A percentile compares a stretch with the other conserved stretches of the same genome.
These are phyloP conservation scores for Fusarium phyllophilum DNA, from an alignment of 2,329 filamentous ascomycete species.

Conservation along the genomic window DNA sequence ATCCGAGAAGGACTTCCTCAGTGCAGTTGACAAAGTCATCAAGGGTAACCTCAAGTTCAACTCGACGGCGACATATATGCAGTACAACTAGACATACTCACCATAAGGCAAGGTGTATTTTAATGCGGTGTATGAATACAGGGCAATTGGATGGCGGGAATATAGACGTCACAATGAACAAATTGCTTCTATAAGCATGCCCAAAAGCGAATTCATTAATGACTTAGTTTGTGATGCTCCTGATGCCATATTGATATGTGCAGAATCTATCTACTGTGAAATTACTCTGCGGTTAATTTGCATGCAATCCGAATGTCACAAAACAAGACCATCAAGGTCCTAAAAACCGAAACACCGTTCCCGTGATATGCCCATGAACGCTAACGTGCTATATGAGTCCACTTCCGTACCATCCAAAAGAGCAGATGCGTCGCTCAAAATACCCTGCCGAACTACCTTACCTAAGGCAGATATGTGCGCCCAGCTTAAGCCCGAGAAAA, in stretches of 20 bases:
- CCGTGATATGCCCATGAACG: constrained; percentile 24
- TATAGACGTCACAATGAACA: constrained; percentile 41
- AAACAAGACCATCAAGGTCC: constrained; percentile 7
- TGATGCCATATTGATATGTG: constrained; percentile 24
- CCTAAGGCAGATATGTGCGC: neutral
- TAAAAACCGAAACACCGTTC: constrained; percentile 35
- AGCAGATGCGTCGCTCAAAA: neutral
- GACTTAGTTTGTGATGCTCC: neutral
- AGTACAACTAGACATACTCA: constrained; percentile 83
- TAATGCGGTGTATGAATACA: constrained; percentile 51
- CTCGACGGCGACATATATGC: constrained; percentile 96
- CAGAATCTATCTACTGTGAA: constrained; percentile 28
- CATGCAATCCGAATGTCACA: constrained; percentile 11
- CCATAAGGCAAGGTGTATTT: constrained; percentile 39
- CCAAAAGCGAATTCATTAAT: neutral
- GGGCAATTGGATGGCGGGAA: constrained; percentile 38
- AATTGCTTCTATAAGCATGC: constrained; percentile 19
- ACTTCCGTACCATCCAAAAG: constrained; percentile 5
- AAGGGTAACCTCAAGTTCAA: constrained; percentile 99
- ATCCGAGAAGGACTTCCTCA: constrained; percentile 98
- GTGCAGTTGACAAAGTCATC: constrained; percentile 99
- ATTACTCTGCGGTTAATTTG: constrained; percentile 6
- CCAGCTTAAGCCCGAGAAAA: constrained; percentile 15
- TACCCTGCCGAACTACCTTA: neutral
- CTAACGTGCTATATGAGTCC: constrained; percentile 10